A percentile compares a stretch with the other conserved stretches of the same genome.
These are phyloP conservation scores for Xylaria sp. DNA, from an alignment of 2,329 filamentous ascomycete genomes.

Conservation along the genomic window DNA sequence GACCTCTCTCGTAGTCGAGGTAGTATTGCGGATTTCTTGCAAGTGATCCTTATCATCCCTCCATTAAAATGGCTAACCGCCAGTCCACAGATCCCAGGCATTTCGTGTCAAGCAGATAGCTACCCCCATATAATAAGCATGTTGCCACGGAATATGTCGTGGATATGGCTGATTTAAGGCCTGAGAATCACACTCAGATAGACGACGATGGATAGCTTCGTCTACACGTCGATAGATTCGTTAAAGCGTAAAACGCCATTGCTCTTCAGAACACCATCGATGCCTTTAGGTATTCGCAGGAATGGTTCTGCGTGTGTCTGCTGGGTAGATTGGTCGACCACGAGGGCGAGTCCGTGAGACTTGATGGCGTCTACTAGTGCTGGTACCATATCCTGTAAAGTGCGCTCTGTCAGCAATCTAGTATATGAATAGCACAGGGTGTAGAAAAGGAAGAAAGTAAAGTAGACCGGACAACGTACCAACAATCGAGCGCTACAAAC, in stretches of 20 bases:
- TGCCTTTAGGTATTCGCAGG: conserved; percentile 76
- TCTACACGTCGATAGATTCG: conserved; percentile 82
- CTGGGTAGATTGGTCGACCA: conserved; percentile 83
- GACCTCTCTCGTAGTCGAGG: background rate
- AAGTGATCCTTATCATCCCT: background rate
- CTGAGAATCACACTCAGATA: background rate
- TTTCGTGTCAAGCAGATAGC: conserved; percentile 9
- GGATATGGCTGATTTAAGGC: background rate
- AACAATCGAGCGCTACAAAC: conserved; percentile 89
- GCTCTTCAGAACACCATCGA: conserved; percentile 86
- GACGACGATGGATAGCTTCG: conserved; percentile 28
- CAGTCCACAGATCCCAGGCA: conserved; percentile 6
- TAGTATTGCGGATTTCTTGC: background rate
- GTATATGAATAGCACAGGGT: background rate
- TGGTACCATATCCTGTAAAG: conserved; percentile 83
- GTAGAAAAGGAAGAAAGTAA: background rate
- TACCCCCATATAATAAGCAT: background rate
- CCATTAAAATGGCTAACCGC: conserved; percentile 7
- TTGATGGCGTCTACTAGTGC: conserved; percentile 94
- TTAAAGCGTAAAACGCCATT: conserved; percentile 94
- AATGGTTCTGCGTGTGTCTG: conserved; percentile 61
- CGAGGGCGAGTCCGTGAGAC: conserved; percentile 89
- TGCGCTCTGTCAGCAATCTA: conserved; percentile 14
- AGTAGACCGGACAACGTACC: conserved; percentile 65
- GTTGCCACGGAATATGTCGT: background rate